Percentiles rank a stretch among this genome's conserved stretches.
Conservation (phyloP, 805 yeast genomes). For the Cyberlindnera bimundalis region DNA sequence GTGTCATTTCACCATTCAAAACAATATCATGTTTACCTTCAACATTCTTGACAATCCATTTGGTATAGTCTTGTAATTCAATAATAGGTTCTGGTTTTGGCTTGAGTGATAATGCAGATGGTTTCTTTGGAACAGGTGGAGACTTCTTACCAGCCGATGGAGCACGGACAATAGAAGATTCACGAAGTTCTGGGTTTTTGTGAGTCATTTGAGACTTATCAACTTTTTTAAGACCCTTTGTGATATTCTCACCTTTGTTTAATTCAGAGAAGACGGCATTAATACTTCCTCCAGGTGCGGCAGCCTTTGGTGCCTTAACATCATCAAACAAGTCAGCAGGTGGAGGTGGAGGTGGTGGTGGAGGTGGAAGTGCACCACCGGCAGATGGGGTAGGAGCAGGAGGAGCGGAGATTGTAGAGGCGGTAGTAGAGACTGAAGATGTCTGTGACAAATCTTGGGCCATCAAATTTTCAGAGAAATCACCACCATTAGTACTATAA, state of each 20-base stretch:
- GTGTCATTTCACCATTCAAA: conserved; percentile 79
- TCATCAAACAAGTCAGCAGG: conserved; percentile 66
- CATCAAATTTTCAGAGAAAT: conserved; percentile 49
- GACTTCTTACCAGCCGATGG: conserved; percentile 37
- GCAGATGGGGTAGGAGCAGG: conserved; percentile 90
- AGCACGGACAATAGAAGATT: conserved; percentile 44
- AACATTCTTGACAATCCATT: conserved; percentile 85
- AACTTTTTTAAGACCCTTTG: conserved; percentile 85
- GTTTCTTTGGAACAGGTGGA: conserved; percentile 80
- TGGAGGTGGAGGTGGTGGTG: conserved; percentile 92
- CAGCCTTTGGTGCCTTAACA: conserved; percentile 23
- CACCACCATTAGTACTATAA: conserved; percentile 66
- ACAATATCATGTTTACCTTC: conserved; percentile 59
- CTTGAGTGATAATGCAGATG: conserved; percentile 50
- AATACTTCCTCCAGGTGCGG: conserved; percentile 50
- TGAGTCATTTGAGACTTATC: conserved; percentile 93
- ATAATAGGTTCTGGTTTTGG: conserved; percentile 58
- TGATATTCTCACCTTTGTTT: conserved; percentile 79
- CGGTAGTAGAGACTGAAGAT: conserved; percentile 61
- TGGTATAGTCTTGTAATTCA: conserved; percentile 72
- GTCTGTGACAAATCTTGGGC: conserved; percentile 28
- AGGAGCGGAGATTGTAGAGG: conserved; percentile 69
- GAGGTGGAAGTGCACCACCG: conserved; percentile 58
- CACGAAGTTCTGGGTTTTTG: conserved; percentile 80
- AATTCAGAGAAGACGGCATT: conserved; percentile 90